A percentile compares a stretch with the other conserved stretches of the same genome.
phyloP scores from a whole-genome alignment of 331 rosid genomes.

The Quercus tomentella region DNA sequence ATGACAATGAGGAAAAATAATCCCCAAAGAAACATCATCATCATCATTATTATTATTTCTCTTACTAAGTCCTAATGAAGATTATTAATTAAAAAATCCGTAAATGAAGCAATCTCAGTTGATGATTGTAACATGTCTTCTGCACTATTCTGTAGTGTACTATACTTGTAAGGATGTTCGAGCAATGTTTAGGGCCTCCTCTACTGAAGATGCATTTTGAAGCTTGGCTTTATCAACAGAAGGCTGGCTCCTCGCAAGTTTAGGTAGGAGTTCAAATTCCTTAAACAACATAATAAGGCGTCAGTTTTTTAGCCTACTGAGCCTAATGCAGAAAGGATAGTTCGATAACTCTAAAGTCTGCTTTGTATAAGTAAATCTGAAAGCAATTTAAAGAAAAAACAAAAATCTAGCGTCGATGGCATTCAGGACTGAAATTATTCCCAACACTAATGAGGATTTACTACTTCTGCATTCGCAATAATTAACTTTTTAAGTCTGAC shows the following conservation, averaged over 20 bases:
- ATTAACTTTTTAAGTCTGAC: neutral
- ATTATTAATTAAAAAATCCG: constrained; percentile 15
- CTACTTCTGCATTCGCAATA: neutral
- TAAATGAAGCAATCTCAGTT: constrained; percentile 17
- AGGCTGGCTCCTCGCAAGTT: constrained; percentile 83
- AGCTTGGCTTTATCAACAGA: constrained; percentile 67
- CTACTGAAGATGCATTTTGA: constrained; percentile 70
- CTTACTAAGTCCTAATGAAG: constrained; percentile 1
- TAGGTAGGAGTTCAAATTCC: constrained; percentile 92
- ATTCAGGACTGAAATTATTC: neutral
- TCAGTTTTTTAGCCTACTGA: constrained; percentile 7
- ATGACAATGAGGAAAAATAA: no score
- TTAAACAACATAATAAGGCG: constrained; percentile 5
- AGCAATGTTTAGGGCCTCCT: constrained; percentile 76
- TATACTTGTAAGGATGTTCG: constrained; percentile 40
- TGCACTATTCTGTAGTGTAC: neutral
- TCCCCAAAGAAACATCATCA: no score
- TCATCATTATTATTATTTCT: neutral
- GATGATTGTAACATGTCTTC: constrained; percentile 1
- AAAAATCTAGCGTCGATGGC: neutral
- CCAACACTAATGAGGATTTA: neutral
- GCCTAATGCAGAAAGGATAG: neutral
- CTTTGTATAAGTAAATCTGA: neutral
- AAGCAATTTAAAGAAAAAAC: neutral
- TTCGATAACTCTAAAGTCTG: neutral